Evolutionary conservation across 805 yeast species (phyloP), one percentile per base, ranked within the genome.

Genomic region (Spathaspora boniae): DNA sequence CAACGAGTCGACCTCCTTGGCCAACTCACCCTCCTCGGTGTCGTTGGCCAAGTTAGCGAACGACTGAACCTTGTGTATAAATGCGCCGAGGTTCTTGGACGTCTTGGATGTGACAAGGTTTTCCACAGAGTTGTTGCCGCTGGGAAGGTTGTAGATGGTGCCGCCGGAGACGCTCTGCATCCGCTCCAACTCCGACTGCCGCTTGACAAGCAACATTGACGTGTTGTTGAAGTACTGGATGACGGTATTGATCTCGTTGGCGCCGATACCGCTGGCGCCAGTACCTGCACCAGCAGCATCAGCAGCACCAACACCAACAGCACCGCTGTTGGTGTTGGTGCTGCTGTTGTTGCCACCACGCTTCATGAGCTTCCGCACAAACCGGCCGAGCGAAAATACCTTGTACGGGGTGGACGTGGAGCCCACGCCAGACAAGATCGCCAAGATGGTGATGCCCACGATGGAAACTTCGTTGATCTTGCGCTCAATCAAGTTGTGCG

Each of bases 371-470:
- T 18, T 29, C 20, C 18, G 23, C 9, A 38, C 14, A 15, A 24
- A 33, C 14, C 19, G 25, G 16, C 42, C 49, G 5, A 44, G 8
- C 3, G 41, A 30, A 24, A 56, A 47, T 19, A 47, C 36, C 19
- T 54, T 50, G 42, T 54, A 64, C 6, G 76, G 68, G 0, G 76
- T 70, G 27, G 75, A 64, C 9, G 70, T 53, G 5, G 75, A 68
- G 1, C 79, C 80, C 28, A 74, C 62, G 2, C 80, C 80, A 8
- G 76, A 72, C 14, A 75, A 53, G 1, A 70, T 43, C 0, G 78
- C 74, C 34, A 75, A 60, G 33, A 70, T 62, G n/a, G 74, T 59
- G 20, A 75, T 67, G 0, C 81, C 81, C 18, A 70, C 56, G 29
- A 74, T 49, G 3, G 71, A 62, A 20, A 75, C 46, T 44, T 73